Percentiles rank a stretch among this genome's conserved stretches.
Conservation (phyloP, 345 rosid genomes). For the Anacardium occidentale region DNA sequence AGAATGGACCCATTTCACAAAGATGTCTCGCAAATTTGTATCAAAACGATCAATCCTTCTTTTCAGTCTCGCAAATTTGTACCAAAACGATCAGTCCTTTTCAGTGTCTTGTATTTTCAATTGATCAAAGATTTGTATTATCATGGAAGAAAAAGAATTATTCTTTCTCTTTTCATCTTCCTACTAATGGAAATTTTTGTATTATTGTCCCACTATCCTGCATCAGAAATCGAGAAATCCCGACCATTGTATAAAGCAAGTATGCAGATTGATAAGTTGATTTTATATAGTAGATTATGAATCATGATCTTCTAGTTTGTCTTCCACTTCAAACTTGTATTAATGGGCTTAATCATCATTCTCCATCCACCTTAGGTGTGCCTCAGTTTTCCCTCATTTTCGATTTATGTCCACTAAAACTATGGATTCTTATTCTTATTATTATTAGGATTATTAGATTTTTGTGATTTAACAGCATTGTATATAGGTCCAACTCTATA, state of each 20-base stretch:
- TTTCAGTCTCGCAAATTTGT: conserved; percentile 35
- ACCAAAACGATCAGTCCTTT: conserved; percentile 22
- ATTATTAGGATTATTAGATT: not conserved
- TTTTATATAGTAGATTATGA: not conserved
- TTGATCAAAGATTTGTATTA: conserved; percentile 4
- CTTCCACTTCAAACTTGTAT: not conserved
- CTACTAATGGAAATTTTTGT: conserved; percentile 7
- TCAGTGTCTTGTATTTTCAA: conserved; percentile 37
- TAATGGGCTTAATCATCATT: not conserved
- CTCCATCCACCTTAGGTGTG: not conserved
- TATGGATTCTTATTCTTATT: not conserved
- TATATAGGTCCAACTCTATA: not conserved
- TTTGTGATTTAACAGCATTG: not conserved
- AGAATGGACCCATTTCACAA: conserved; percentile 33
- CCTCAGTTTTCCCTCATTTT: not conserved
- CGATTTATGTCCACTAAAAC: conserved; percentile 12
- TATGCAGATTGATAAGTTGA: not conserved
- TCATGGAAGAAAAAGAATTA: not conserved
- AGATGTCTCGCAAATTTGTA: conserved; percentile 29
- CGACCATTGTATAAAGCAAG: conserved; percentile 5
- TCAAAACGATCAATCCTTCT: conserved; percentile 22
- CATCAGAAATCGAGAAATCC: conserved; percentile 8
- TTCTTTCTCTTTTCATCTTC: not conserved
- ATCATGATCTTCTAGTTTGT: not conserved
- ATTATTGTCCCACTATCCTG: conserved; percentile 3